Percentiles rank a stretch among this genome's conserved stretches.
These are phyloP conservation scores for Anisogramma anomala DNA, from an alignment of 2,329 filamentous ascomycete genomes.

Conservation along the genomic window DNA sequence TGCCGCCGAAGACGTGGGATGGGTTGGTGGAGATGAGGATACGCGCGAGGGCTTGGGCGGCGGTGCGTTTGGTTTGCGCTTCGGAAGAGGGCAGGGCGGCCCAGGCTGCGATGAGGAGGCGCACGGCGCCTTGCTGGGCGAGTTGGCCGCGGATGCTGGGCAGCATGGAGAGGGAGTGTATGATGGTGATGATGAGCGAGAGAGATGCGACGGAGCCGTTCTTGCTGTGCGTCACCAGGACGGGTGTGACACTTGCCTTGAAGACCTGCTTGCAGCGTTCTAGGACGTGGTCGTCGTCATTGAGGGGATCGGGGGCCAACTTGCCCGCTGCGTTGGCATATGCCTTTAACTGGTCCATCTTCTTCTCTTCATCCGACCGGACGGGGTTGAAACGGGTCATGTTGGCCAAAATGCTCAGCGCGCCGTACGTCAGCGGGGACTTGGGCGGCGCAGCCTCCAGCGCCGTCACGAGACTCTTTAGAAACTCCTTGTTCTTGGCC, in stretches of 20 bases:
- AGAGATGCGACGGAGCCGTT: slow-evolving; percentile 60
- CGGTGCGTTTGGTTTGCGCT: slow-evolving; percentile 38
- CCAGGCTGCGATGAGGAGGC: slow-evolving; percentile 64
- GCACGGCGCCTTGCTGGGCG: slow-evolving; percentile 88
- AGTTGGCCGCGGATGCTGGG: slow-evolving; percentile 63
- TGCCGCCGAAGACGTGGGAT: slow-evolving; percentile 68
- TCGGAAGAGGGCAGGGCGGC: slow-evolving; percentile 46
- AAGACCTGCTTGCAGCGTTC: slow-evolving; percentile 68
- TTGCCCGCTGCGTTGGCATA: slow-evolving; percentile 80
- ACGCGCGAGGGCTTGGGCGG: slow-evolving; percentile 71
- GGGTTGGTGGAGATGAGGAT: slow-evolving; percentile 83
- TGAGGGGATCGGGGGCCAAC: slow-evolving; percentile 51
- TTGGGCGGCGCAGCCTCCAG: slow-evolving; percentile 48
- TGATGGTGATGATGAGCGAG: slow-evolving; percentile 60
- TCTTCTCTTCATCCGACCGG: slow-evolving; percentile 81
- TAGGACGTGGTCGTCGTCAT: slow-evolving; percentile 64
- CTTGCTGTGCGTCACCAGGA: slow-evolving; percentile 66
- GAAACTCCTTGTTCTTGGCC: slow-evolving; percentile 53
- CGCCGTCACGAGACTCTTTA: slow-evolving; percentile 57
- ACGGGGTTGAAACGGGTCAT: slow-evolving; percentile 69
- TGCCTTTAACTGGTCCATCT: slow-evolving; percentile 81
- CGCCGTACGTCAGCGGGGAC: slow-evolving; percentile 70
- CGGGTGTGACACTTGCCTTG: slow-evolving; percentile 62
- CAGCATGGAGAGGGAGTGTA: slow-evolving; percentile 67
- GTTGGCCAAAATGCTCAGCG: slow-evolving; percentile 74